Conservation (phyloP, 2,329 filamentous ascomycete genomes). For the Sporothrix pseudoabietina region DNA sequence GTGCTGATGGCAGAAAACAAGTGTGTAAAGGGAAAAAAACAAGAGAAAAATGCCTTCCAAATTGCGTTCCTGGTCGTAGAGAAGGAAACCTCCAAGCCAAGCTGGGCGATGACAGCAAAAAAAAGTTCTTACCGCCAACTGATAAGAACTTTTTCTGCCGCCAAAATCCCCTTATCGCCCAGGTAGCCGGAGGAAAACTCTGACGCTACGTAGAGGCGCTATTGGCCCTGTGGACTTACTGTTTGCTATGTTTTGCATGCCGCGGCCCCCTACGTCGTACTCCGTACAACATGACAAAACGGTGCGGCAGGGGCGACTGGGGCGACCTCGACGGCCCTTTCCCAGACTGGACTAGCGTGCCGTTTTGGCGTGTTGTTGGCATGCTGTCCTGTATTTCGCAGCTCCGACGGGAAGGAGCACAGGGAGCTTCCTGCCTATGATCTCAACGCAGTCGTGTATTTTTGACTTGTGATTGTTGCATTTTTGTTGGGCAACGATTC, state of each 20-base stretch:
- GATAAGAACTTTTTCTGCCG: constrained; percentile 35
- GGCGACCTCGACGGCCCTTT: not conserved
- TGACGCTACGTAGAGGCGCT: not conserved
- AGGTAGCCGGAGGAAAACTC: constrained; percentile 19
- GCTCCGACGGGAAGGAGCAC: constrained; percentile 13
- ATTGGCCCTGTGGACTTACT: not conserved
- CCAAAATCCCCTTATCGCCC: constrained; percentile 32
- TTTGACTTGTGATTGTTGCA: constrained; percentile 17
- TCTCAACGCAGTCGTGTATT: not conserved
- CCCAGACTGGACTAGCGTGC: not conserved
- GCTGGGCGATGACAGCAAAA: constrained; percentile 6
- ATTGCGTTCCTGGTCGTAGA: not conserved
- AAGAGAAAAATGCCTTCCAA: not conserved
- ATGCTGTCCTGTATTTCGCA: constrained; percentile 9
- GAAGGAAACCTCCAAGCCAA: too few relatives aligned
- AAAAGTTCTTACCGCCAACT: constrained; percentile 23
- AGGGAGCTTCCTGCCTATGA: not conserved
- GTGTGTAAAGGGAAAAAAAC: not conserved
- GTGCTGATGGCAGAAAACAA: not conserved
- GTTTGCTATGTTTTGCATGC: not conserved
- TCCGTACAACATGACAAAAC: not conserved
- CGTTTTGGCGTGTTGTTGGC: constrained; percentile 6
- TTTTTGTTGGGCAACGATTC: constrained; percentile 17
- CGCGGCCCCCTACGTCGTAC: not conserved
- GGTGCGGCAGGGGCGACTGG: not conserved